Percentiles rank a stretch among this genome's conserved stretches.
Evolutionary conservation across 1,284 basidiomycete species (phyloP).

Genomic region (Taiwanofungus camphoratus): DNA sequence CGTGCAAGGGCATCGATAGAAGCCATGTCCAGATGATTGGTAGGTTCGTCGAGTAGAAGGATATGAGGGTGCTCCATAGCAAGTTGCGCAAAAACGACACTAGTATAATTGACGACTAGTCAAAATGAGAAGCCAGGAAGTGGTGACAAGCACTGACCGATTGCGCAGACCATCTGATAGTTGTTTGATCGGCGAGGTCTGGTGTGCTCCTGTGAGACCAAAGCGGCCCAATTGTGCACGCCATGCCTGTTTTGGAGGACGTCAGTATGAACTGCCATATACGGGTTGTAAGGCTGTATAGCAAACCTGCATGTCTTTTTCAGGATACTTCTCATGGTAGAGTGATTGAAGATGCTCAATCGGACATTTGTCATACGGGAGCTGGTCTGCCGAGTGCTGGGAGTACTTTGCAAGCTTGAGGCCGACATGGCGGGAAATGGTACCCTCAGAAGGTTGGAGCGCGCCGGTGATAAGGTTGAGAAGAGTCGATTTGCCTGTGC

Average conservation of each 20-base stretch:
- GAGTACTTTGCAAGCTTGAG: conserved; percentile 97
- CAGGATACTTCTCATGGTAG: conserved; percentile 85
- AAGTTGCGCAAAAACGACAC: conserved; percentile 89
- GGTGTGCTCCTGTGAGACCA: conserved; percentile 91
- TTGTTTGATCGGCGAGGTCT: conserved; percentile 89
- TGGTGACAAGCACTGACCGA: conserved; percentile 54
- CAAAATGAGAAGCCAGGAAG: background rate
- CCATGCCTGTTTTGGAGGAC: conserved; percentile 64
- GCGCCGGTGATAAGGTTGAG: conserved; percentile 90
- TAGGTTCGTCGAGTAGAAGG: conserved; percentile 83
- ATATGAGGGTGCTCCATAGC: conserved; percentile 94
- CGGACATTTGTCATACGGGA: conserved; percentile 90
- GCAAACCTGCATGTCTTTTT: conserved; percentile 76
- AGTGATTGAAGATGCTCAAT: conserved; percentile 91
- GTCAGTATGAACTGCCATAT: conserved; percentile 3
- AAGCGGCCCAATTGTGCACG: conserved; percentile 92
- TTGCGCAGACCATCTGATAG: conserved; percentile 96
- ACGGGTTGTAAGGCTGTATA: conserved; percentile 1
- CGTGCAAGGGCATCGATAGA: conserved; percentile 93
- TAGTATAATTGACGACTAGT: conserved; percentile 22
- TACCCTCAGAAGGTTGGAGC: conserved; percentile 81
- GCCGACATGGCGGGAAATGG: conserved; percentile 81
- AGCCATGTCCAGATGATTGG: conserved; percentile 92
- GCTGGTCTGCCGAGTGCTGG: conserved; percentile 97
- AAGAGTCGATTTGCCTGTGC: conserved; percentile 96